These are phyloP conservation scores for Coemansia sp. DNA, from an alignment of 371 early-diverging fungal genomes.

Conservation along the genomic window DNA sequence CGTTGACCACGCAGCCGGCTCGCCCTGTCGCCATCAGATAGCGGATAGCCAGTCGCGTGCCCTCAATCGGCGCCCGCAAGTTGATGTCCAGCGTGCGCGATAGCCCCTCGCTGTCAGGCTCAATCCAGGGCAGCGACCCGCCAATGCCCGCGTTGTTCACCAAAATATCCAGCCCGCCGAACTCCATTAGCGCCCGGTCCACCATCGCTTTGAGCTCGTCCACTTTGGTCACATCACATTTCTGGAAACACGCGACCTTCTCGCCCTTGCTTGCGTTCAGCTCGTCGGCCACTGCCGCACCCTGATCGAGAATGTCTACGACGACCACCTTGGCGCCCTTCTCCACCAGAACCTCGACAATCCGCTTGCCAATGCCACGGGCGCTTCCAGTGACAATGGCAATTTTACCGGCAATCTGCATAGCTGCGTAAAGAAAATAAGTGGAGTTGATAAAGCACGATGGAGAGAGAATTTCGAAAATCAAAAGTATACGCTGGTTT, in stretches of 20 bases:
- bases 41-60: slow-evolving; percentile 63
- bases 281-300: slow-evolving; percentile 9
- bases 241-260: slow-evolving; percentile 21
- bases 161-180: slow-evolving; percentile 65
- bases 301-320: slow-evolving; percentile 16
- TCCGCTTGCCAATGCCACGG: slow-evolving; percentile 59
- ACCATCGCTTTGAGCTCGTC: slow-evolving; percentile 51
- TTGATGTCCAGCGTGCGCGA: slow-evolving; percentile 62
- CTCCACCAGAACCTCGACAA: slow-evolving; percentile 51
- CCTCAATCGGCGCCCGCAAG: slow-evolving; percentile 65
- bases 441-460: too few species aligned
- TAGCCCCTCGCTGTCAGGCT: slow-evolving; percentile 32
- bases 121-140: slow-evolving; percentile 37
- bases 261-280: slow-evolving; percentile 13
- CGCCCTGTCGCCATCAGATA: slow-evolving; percentile 53
- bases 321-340: slow-evolving; percentile 47
- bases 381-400: slow-evolving; percentile 65
- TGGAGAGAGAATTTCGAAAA: too few species aligned
- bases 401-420: slow-evolving; percentile 55
- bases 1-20: slow-evolving; percentile 71
- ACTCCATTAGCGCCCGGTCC: slow-evolving; percentile 51
- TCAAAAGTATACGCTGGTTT: too few species aligned
- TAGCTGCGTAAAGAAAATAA: slow-evolving; percentile 20
- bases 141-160: slow-evolving; percentile 66
- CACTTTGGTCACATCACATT: slow-evolving; percentile 13